Conservation (phyloP, 768 basidiomycete genomes). For the Tricholoma furcatifolium region DNA sequence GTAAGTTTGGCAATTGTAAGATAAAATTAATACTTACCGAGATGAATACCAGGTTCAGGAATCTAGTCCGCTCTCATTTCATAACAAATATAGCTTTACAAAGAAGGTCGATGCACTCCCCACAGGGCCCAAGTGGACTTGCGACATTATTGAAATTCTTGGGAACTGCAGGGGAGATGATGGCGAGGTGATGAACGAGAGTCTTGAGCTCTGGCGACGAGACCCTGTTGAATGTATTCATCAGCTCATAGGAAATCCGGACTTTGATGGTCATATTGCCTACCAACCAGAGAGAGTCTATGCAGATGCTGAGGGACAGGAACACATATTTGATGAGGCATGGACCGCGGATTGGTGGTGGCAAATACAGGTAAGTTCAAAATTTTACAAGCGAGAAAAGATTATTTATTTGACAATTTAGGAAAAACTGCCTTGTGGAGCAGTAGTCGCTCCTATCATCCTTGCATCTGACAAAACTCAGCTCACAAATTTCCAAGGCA, state of each 20-base stretch:
- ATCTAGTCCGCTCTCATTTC: not conserved
- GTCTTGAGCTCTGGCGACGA: not conserved
- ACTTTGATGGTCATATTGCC: not conserved
- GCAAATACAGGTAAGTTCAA: conserved; percentile 6
- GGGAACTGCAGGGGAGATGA: not conserved
- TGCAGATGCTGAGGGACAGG: not conserved
- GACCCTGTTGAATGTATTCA: not conserved
- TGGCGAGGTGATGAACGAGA: not conserved
- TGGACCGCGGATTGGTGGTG: conserved; percentile 24
- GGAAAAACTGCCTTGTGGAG: not conserved
- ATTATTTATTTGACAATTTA: conserved; percentile 3
- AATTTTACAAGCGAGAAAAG: too few species aligned
- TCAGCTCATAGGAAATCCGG: not conserved
- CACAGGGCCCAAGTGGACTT: not conserved
- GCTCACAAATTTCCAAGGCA: not conserved
- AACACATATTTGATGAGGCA: not conserved
- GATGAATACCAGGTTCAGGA: not conserved
- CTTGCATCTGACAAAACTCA: not conserved
- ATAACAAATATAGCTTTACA: not conserved
- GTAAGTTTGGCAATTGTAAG: not conserved
- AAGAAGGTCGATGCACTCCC: not conserved
- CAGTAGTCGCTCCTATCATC: not conserved
- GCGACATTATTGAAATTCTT: not conserved
- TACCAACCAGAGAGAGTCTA: not conserved
- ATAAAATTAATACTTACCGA: not conserved